These are phyloP conservation scores for Penicillium arizonense DNA, from an alignment of 495 filamentous ascomycete genomes.

Conservation along the genomic window DNA sequence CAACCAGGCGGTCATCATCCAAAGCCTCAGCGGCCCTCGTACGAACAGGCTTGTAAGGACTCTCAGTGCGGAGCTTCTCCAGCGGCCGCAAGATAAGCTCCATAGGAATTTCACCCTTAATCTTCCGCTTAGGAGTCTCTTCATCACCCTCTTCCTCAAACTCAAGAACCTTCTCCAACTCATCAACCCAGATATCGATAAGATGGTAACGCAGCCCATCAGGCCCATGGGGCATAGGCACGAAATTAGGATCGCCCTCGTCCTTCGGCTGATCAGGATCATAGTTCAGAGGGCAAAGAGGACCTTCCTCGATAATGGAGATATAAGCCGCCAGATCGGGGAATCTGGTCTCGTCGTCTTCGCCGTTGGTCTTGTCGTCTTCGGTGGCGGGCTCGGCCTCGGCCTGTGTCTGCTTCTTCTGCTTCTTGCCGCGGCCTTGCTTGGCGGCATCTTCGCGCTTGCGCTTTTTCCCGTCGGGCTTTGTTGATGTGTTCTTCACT, in stretches of 20 bases:
- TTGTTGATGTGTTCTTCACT: constrained; percentile 26
- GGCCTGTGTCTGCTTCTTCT: constrained; percentile 26
- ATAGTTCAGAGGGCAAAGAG: constrained; percentile 44
- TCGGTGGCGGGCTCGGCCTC: constrained; percentile 6
- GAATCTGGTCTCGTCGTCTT: constrained; percentile 38
- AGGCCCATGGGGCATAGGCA: constrained; percentile 54
- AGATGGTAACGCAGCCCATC: constrained; percentile 87
- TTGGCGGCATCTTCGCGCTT: constrained; percentile 27
- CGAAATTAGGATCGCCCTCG: constrained; percentile 29
- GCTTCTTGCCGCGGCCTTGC: constrained; percentile 45
- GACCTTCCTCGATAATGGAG: constrained; percentile 41
- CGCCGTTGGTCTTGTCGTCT: constrained; percentile 6
- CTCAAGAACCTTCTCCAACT: constrained; percentile 67
- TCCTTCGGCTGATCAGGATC: constrained; percentile 34
- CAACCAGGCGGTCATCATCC: constrained; percentile 68
- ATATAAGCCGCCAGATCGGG: constrained; percentile 40
- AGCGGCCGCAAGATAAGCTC: constrained; percentile 60
- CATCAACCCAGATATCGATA: constrained; percentile 88
- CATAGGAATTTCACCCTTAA: constrained; percentile 41
- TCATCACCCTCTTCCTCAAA: constrained; percentile 43
- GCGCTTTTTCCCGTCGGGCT: constrained; percentile 24
- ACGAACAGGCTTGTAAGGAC: constrained; percentile 69
- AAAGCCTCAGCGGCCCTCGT: constrained; percentile 68
- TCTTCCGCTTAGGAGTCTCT: constrained; percentile 27
- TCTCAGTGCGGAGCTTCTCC: constrained; percentile 52